Evolutionary conservation across 371 early-diverging fungal species (phyloP), one percentile per base, ranked within the genome.

Genomic region (Haplosporangium sp.): DNA sequence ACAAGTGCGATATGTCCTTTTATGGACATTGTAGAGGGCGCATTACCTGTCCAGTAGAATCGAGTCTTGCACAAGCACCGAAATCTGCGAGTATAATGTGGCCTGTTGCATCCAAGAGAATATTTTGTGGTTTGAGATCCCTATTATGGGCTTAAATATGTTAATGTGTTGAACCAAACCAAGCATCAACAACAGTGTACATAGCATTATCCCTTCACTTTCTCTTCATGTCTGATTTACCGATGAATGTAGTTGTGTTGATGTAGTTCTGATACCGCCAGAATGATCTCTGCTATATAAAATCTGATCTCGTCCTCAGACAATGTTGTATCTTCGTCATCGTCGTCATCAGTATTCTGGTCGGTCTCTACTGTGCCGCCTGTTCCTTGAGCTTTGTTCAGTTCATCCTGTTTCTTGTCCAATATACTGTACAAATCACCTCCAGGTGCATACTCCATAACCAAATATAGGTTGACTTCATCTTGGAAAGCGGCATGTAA

Each of bases 401-500:
- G 69, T 19, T 83, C 67, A 35, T 77, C 87, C 62, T 95, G 91
- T 72, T 95, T 92, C 76, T 92, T 91, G 75, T 95, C 94, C 59
- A 97, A 85, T 84, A 98, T 90, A 45, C 95, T 95, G 90, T 99
- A 98, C 69, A 99, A 83, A 83, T 97, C 97, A 61, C 98, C 97
- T 47, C 97, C 99, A 1, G 98, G 95, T 20, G 96, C 87, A 83
- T 96, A 98, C 84, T 98, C 99, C 99, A 98, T 98, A 40, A 98
- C 94, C 76, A 98, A 87, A 83, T 97, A 98, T 48, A 98, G 84
- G 76, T 94, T 94, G 50, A 90, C 85, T 34, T 88, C 81, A 63
- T 98, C 98, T 84, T 99, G 98, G 82, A 99, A 99, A 7, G 97
- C 94, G 59, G 93, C 94, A 82, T 94, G 92, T 47, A 98, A 89